A percentile compares a stretch with the other conserved stretches of the same genome.
These are phyloP conservation scores for Boletus edulis DNA, from an alignment of 768 basidiomycete genomes.

Conservation along the genomic window DNA sequence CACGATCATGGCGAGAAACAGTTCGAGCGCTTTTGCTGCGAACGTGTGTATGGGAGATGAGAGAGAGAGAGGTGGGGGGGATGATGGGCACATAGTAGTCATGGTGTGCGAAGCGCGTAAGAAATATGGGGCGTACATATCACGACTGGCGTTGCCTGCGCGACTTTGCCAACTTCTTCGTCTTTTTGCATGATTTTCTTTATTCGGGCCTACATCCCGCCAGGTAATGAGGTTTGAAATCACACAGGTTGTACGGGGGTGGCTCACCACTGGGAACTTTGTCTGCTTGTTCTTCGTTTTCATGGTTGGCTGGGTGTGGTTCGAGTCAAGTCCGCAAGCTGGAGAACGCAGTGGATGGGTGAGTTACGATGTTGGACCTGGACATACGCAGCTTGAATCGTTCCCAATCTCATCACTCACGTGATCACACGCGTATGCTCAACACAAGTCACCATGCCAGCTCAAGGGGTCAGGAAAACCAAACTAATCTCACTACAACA, in stretches of 20 bases:
- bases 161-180: constrained; percentile 98
- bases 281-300: constrained; percentile 92
- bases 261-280: constrained; percentile 83
- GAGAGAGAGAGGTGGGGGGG: neutral
- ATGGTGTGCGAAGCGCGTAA: constrained; percentile 13
- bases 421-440: constrained; percentile 15
- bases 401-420: constrained; percentile 24
- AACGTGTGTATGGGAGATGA: neutral
- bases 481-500: too few relatives aligned
- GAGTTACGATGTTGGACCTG: neutral
- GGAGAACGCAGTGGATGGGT: neutral
- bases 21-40: constrained; percentile 91
- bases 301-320: constrained; percentile 39
- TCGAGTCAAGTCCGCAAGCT: neutral
- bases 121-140: constrained; percentile 70
- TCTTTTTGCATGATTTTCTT: constrained; percentile 99
- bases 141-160: constrained; percentile 92
- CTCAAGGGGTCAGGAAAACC: too few relatives aligned
- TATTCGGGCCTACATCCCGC: constrained; percentile 77
- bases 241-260: neutral
- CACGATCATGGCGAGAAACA: constrained; percentile 84
- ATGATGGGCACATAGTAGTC: neutral
- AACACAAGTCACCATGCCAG: too few relatives aligned
- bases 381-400: constrained; percentile 9
- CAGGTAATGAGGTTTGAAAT: constrained; percentile 1